A percentile compares a stretch with the other conserved stretches of the same genome.
Evolutionary conservation across 1,284 basidiomycete genomes (phyloP).

Genomic region (Apiotrichum akiyoshidainum): DNA sequence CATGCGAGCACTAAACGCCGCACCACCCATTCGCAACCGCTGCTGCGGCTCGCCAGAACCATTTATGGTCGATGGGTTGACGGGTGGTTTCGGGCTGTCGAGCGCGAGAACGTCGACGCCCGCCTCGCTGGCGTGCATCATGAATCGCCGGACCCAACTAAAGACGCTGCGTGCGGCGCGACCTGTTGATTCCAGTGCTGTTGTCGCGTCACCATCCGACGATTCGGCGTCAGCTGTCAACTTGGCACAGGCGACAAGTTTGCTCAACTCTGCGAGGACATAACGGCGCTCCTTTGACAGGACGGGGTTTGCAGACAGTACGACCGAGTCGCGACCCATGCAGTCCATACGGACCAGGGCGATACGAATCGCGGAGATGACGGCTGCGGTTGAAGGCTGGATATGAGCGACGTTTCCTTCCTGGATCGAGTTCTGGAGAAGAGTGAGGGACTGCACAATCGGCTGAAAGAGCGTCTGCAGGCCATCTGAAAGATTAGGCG

Average conservation of each 20-base stretch:
- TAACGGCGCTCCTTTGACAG: slow-evolving; percentile 75
- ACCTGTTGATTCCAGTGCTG: slow-evolving; percentile 46
- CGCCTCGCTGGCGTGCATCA: slow-evolving; percentile 69
- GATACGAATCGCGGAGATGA: slow-evolving; percentile 91
- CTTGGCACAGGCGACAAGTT: slow-evolving; percentile 77
- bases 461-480: slow-evolving; percentile 50
- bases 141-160: slow-evolving; percentile 51
- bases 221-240: slow-evolving; percentile 55
- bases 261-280: slow-evolving; percentile 76
- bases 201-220: slow-evolving; percentile 28
- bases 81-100: not conserved
- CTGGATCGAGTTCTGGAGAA: slow-evolving; percentile 75
- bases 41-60: not conserved
- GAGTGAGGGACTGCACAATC: slow-evolving; percentile 75
- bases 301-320: slow-evolving; percentile 64
- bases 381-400: slow-evolving; percentile 61
- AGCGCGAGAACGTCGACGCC: slow-evolving; percentile 58
- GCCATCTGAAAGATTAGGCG: slow-evolving; percentile 15
- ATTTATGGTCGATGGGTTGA: not conserved
- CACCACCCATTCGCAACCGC: not conserved
- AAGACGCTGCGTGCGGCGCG: slow-evolving; percentile 52
- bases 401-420: slow-evolving; percentile 41
- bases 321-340: slow-evolving; percentile 72
- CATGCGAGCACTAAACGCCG: not conserved
- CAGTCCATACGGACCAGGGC: slow-evolving; percentile 82